Evolutionary conservation across 75 land plant genomes (phyloP).

Genomic region (Ceratopteris richardii): DNA sequence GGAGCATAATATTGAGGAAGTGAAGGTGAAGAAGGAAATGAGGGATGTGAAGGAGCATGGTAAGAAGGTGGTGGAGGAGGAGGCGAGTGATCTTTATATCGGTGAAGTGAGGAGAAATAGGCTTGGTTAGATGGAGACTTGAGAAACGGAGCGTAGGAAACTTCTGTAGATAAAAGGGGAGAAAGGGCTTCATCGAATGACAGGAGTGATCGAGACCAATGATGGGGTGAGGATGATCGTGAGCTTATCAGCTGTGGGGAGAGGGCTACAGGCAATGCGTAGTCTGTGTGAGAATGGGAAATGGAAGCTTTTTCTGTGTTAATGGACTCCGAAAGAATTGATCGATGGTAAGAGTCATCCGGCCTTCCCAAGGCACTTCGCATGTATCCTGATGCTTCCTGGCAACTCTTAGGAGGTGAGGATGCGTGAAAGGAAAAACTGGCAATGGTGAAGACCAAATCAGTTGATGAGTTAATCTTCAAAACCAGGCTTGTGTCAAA

Average conservation of each 20-base stretch:
- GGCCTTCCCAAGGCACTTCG: too few relatives aligned
- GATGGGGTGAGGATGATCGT: background rate
- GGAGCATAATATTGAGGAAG: background rate
- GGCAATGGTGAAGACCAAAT: conserved; percentile 9
- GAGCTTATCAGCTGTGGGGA: background rate
- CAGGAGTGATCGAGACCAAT: background rate
- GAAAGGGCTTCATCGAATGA: conserved; percentile 1
- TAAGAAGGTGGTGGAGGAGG: conserved; percentile 3
- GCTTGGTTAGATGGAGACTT: conserved; percentile 8
- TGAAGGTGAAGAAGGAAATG: background rate
- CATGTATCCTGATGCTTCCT: background rate
- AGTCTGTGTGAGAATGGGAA: background rate
- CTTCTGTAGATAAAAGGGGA: background rate
- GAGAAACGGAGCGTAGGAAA: too few relatives aligned
- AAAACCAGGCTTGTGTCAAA: conserved; percentile 3
- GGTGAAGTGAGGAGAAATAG: background rate
- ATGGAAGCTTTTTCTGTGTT: background rate
- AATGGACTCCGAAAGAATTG: conserved; percentile 11
- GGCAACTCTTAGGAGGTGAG: background rate
- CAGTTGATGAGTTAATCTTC: conserved; percentile 3
- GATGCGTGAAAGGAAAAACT: conserved; percentile 7
- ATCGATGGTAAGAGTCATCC: background rate
- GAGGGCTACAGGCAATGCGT: background rate
- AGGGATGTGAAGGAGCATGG: background rate
- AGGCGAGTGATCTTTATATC: background rate